phyloP scores from a whole-genome alignment of 2,329 filamentous ascomycete genomes.

The Parafenestella ontariensis region DNA sequence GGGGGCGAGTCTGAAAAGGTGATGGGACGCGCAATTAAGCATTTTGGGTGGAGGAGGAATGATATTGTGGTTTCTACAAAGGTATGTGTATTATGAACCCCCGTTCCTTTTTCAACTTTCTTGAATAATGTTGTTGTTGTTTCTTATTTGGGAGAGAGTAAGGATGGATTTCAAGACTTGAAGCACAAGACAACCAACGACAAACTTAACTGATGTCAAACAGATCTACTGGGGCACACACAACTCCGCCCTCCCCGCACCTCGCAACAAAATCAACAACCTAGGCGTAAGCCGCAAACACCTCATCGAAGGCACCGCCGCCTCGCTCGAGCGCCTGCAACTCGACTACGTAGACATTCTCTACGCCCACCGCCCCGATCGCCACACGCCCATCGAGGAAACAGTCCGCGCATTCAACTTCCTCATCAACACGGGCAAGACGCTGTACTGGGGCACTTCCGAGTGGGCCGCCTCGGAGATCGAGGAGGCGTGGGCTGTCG shows the following conservation, averaged over 20 bases:
- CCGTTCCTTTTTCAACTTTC: too few relatives aligned
- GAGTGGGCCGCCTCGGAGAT: constrained; percentile 68
- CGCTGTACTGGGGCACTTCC: constrained; percentile 70
- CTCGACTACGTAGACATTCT: constrained; percentile 72
- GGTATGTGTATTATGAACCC: constrained; percentile 49
- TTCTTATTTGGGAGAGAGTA: too few relatives aligned
- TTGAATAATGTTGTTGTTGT: too few relatives aligned
- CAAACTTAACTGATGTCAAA: not conserved
- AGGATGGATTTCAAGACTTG: too few relatives aligned
- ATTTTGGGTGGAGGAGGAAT: constrained; percentile 64
- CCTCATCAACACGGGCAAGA: constrained; percentile 71
- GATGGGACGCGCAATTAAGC: constrained; percentile 64
- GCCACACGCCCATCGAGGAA: constrained; percentile 73
- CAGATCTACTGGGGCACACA: constrained; percentile 70
- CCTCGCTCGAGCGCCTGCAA: constrained; percentile 63
- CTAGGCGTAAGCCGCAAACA: constrained; percentile 73
- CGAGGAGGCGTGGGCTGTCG: constrained; percentile 64
- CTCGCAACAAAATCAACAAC: constrained; percentile 70
- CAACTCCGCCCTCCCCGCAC: constrained; percentile 50
- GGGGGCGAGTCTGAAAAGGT: constrained; percentile 61
- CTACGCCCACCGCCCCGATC: constrained; percentile 73
- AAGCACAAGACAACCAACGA: not conserved
- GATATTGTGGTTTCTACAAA: constrained; percentile 66
- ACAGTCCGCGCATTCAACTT: constrained; percentile 74
- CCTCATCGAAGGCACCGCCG: constrained; percentile 70